Conservation (phyloP, 202 grass and related monocot genomes). For the Setaria italica region DNA sequence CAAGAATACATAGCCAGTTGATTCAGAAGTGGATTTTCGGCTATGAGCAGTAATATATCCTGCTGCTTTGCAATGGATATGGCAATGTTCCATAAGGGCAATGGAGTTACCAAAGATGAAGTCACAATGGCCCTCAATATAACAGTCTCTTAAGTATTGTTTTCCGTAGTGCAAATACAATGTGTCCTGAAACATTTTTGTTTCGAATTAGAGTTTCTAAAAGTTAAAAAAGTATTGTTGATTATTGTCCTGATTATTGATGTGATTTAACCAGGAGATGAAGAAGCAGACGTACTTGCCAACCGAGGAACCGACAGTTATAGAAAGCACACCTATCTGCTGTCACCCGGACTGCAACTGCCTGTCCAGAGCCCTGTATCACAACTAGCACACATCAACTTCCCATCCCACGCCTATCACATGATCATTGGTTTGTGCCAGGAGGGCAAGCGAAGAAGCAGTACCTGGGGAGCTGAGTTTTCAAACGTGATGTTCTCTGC, state of each 20-base stretch:
- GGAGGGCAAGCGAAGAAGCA: constrained; percentile 22
- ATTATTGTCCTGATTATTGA: background rate
- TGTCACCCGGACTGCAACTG: constrained; percentile 85
- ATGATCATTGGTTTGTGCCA: constrained; percentile 14
- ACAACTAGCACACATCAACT: constrained; percentile 37
- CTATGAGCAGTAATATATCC: constrained; percentile 98
- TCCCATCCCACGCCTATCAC: constrained; percentile 27
- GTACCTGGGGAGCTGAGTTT: constrained; percentile 90
- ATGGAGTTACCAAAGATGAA: constrained; percentile 98
- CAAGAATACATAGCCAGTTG: constrained; percentile 94
- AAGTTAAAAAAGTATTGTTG: background rate
- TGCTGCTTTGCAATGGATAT: constrained; percentile 89
- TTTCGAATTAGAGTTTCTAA: constrained; percentile 19
- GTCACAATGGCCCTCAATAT: constrained; percentile 94
- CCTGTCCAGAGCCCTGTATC: constrained; percentile 90
- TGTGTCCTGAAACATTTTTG: constrained; percentile 68
- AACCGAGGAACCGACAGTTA: constrained; percentile 88
- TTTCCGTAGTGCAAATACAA: constrained; percentile 96
- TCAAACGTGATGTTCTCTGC: constrained; percentile 98
- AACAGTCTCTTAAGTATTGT: constrained; percentile 95
- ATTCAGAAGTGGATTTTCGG: constrained; percentile 89
- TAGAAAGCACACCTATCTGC: constrained; percentile 96
- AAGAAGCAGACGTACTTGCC: constrained; percentile 64
- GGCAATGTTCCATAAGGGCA: constrained; percentile 92
- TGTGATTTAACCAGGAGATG: constrained; percentile 17